phyloP scores from a whole-genome alignment of 2,329 filamentous ascomycete genomes.

The Sarocladiaceae sp. region DNA sequence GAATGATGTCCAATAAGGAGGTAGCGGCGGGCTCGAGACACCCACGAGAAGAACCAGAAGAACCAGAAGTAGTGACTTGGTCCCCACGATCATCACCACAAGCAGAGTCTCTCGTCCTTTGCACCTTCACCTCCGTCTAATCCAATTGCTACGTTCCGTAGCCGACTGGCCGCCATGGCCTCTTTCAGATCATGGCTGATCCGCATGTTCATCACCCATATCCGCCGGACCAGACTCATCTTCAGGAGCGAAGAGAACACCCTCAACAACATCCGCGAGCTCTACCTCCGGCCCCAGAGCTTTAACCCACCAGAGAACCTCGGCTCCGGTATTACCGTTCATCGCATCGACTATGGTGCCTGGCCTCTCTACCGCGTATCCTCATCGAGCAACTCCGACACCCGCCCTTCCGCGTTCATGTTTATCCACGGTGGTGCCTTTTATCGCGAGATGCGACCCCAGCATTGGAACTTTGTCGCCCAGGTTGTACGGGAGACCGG shows the following conservation, averaged over 20 bases:
- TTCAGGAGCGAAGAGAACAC: not conserved
- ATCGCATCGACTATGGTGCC: conserved; percentile 8
- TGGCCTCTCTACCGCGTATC: conserved; percentile 11
- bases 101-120: too few relatives aligned
- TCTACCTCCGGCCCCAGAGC: conserved; percentile 7
- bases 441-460: conserved; percentile 5
- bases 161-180: too few relatives aligned
- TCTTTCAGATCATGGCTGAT: not conserved
- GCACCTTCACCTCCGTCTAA: too few relatives aligned
- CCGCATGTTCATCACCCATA: not conserved
- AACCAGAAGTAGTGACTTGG: too few relatives aligned
- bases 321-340: not conserved
- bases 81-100: too few relatives aligned
- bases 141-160: too few relatives aligned
- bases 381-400: not conserved
- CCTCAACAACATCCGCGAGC: not conserved
- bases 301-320: conserved; percentile 6
- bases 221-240: conserved; percentile 17
- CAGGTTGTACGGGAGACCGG: conserved; percentile 9
- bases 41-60: too few relatives aligned
- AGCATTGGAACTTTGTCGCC: conserved; percentile 9
- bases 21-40: too few relatives aligned
- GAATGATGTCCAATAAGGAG: too few relatives aligned
- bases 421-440: conserved; percentile 11
- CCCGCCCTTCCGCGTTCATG: not conserved